Conservation (phyloP, 495 filamentous ascomycete genomes). For the Aspergillus baeticus region DNA sequence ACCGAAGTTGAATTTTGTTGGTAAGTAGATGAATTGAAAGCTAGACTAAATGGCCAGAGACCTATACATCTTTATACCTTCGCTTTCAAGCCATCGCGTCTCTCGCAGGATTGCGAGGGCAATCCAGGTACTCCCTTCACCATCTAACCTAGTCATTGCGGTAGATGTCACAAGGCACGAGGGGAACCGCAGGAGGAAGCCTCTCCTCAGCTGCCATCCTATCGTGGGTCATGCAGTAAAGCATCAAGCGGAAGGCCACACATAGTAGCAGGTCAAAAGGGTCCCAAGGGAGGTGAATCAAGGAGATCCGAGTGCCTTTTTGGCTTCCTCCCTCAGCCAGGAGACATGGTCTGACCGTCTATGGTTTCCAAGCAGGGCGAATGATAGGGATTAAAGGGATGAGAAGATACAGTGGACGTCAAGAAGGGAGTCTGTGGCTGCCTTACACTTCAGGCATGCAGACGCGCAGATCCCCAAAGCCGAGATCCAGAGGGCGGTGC, state of each 20-base stretch:
- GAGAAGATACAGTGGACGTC: neutral
- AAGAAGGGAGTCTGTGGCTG: slow-evolving; percentile 6
- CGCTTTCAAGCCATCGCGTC: neutral
- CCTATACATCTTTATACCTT: neutral
- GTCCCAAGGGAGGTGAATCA: neutral
- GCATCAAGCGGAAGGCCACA: neutral
- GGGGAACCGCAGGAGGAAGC: neutral
- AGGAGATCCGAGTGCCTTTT: neutral
- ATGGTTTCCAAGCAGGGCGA: neutral
- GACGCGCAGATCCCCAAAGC: neutral
- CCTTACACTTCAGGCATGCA: slow-evolving; percentile 19
- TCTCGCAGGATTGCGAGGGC: neutral
- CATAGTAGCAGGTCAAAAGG: neutral
- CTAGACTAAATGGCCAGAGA: neutral
- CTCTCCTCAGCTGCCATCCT: neutral
- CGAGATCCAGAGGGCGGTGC: too few species aligned
- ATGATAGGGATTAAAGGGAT: neutral
- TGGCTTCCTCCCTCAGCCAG: neutral
- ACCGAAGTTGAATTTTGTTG: too few species aligned
- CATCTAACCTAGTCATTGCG: neutral
- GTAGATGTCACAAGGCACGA: neutral
- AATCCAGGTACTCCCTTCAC: slow-evolving; percentile 6
- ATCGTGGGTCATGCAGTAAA: neutral
- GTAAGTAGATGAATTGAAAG: too few species aligned
- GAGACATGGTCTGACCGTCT: neutral